phyloP scores from a whole-genome alignment of 805 yeast genomes.

The Wickerhamomyces chaumierensis region DNA sequence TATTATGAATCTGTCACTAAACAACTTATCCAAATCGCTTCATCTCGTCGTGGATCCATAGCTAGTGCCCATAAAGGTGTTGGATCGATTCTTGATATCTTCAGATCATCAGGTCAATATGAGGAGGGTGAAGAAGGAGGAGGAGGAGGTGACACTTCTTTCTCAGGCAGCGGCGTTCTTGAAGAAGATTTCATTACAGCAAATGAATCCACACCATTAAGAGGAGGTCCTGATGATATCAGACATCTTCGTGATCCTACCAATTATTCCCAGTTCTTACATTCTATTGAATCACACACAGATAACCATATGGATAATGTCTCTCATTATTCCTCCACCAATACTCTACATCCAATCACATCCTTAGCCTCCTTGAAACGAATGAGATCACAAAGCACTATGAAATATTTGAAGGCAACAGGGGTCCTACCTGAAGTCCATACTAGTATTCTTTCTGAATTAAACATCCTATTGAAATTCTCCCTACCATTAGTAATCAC shows the following conservation, averaged over 20 bases:
- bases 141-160: too few species aligned
- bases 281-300: neutral
- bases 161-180: slow-evolving; percentile 5
- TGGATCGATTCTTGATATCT: slow-evolving; percentile 17
- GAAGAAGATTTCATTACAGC: slow-evolving; percentile 4
- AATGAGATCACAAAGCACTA: slow-evolving; percentile 16
- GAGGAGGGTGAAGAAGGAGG: too few species aligned
- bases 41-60: slow-evolving; percentile 13
- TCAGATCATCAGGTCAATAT: slow-evolving; percentile 9
- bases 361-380: slow-evolving; percentile 17
- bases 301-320: slow-evolving; percentile 10
- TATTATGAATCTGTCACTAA: slow-evolving; percentile 13
- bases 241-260: slow-evolving; percentile 13
- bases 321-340: slow-evolving; percentile 6
- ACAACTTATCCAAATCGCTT: slow-evolving; percentile 9
- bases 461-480: slow-evolving; percentile 27
- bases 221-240: neutral
- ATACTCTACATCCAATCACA: slow-evolving; percentile 7
- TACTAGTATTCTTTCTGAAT: slow-evolving; percentile 24
- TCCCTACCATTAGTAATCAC: slow-evolving; percentile 58
- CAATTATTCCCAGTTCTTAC: slow-evolving; percentile 3
- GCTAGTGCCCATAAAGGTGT: slow-evolving; percentile 8
- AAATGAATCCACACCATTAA: slow-evolving; percentile 13
- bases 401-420: slow-evolving; percentile 15
- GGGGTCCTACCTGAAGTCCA: slow-evolving; percentile 16